phyloP scores from a whole-genome alignment of 1,139 yeast species.

The Taphrina wiesneri region DNA sequence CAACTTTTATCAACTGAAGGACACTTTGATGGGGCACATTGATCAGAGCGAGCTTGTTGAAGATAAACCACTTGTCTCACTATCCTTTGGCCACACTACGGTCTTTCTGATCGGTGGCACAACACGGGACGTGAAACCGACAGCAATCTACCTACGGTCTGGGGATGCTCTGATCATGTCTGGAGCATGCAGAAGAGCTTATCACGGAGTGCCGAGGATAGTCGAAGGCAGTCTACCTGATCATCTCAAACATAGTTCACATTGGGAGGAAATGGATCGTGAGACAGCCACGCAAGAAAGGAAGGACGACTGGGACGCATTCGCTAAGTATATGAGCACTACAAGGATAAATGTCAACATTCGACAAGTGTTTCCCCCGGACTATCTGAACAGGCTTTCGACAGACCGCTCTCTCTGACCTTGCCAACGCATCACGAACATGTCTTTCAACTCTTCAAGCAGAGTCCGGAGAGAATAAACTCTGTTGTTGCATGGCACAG shows the following conservation, averaged over 20 bases:
- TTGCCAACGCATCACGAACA: too few relatives aligned
- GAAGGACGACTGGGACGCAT: conserved; percentile 36
- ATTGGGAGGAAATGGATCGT: neutral
- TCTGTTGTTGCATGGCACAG: too few relatives aligned
- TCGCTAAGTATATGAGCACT: conserved; percentile 45
- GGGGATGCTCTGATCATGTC: conserved; percentile 52
- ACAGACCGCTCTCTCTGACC: too few relatives aligned
- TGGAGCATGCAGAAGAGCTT: conserved; percentile 48
- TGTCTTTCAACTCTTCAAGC: too few relatives aligned
- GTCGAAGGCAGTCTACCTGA: conserved; percentile 46
- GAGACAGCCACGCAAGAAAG: conserved; percentile 10
- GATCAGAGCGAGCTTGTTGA: conserved; percentile 49
- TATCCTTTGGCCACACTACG: conserved; percentile 35
- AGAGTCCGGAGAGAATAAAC: too few relatives aligned
- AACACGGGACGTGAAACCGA: conserved; percentile 43
- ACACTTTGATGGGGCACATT: conserved; percentile 51
- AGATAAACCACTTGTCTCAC: conserved; percentile 36
- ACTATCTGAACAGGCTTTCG: neutral
- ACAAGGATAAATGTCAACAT: conserved; percentile 50
- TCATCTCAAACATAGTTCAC: conserved; percentile 39
- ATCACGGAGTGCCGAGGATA: conserved; percentile 51
- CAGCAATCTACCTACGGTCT: conserved; percentile 44
- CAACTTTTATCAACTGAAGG: conserved; percentile 51
- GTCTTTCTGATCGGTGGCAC: conserved; percentile 33
- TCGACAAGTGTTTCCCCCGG: conserved; percentile 46